Percentiles rank a stretch among this genome's conserved stretches.
phyloP scores from a whole-genome alignment of 768 basidiomycete species.

The Amyloporia xantha region DNA sequence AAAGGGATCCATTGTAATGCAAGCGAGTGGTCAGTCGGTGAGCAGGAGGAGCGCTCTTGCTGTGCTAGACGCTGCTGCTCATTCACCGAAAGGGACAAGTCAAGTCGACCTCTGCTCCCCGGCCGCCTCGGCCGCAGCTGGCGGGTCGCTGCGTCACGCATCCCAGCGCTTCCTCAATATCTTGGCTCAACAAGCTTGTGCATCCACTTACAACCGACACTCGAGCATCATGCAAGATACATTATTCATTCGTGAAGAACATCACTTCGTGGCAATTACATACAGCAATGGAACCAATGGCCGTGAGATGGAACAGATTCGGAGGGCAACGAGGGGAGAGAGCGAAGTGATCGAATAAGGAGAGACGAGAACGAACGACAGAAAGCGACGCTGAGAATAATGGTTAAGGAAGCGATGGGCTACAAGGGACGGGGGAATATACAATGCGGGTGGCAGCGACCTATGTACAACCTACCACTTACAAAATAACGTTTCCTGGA shows the following conservation, averaged over 20 bases:
- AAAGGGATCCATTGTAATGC: background rate
- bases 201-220: no score
- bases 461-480: background rate
- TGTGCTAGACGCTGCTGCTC: background rate
- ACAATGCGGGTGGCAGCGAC: background rate
- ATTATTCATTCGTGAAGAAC: background rate
- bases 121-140: background rate
- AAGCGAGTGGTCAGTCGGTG: background rate
- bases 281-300: conserved; percentile 6
- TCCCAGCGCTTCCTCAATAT: background rate
- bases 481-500: background rate
- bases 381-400: background rate
- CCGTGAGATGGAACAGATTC: conserved; percentile 1
- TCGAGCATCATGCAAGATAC: background rate
- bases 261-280: conserved; percentile 2
- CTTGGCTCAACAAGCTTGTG: background rate
- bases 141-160: background rate
- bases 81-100: background rate
- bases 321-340: background rate
- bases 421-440: background rate
- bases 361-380: background rate
- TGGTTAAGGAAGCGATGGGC: background rate
- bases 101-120: background rate
- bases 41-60: background rate
- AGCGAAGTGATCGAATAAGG: background rate